Base-by-base conservation (phyloP, 495 filamentous ascomycete genomes). In the Hypoxylon trugodes region DNA sequence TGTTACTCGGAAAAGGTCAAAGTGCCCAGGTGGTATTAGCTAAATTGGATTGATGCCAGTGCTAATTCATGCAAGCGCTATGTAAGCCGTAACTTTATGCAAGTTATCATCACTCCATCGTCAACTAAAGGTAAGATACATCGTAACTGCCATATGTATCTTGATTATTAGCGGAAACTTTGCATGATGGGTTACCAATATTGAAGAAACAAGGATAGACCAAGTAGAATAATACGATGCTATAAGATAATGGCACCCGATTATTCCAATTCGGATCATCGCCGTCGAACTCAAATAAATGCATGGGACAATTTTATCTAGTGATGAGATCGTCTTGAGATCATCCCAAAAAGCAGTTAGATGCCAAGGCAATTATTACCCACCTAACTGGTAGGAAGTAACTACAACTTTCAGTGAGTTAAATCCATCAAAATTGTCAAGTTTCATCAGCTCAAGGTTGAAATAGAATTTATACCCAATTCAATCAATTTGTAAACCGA, bases 221-320 rank as follows among this genome's bases (percentile, higher is more conserved):
- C 18, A 50, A 13, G 35, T 38, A 38, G 32, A 51, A 19, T 52
- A 19, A 32, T 16, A 32, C 13, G n/a, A 18, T 18, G 43, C 32
- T 54, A 26, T 4, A 6, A 21, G 21, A n/a, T 33, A 35, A 37
- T 37, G 35, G 36, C 33, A 43, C 43, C 43, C 50, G 35, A 46
- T 36, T 53, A 43, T 28, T 68, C 64, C 53, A n/a, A 68, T 68
- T 68, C 64, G 53, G 65, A 68, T 68, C 65, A 68, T 68, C 65
- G 35, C 36, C 51, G 36, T 62, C 26, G 41, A 59, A 35, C 36
- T 55, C 32, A 35, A 26, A 46, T 46, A 45, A 41, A 28, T 13
- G 43, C 43, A 59, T 65, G 49, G 50, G 32, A 32, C 48, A 22
- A 36, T 26, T 56, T 47, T 26, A 28, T 50, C 55, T 60, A 66